Conservation (phyloP, 176 grass and related monocot species). For the Neostapfia colusana region DNA sequence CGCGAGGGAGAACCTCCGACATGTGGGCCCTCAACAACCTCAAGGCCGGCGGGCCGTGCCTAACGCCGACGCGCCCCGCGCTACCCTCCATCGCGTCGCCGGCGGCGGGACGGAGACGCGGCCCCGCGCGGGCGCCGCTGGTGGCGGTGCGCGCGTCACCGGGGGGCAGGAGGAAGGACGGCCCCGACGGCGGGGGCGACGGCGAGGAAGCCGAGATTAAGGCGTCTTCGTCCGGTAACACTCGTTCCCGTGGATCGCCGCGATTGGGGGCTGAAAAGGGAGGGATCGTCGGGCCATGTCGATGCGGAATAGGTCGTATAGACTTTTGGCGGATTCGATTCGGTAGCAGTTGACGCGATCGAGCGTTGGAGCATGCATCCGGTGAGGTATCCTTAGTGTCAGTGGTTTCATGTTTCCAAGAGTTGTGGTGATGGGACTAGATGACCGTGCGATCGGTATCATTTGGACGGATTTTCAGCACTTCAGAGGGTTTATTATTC, state of each 20-base stretch:
- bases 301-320: neutral
- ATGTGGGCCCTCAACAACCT: constrained; percentile 69
- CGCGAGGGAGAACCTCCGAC: constrained; percentile 28
- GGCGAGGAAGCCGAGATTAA: constrained; percentile 45
- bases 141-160: constrained; percentile 53
- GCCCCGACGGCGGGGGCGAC: constrained; percentile 14
- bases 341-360: neutral
- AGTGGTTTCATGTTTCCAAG: neutral
- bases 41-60: constrained; percentile 51
- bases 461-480: neutral
- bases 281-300: constrained; percentile 9
- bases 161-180: constrained; percentile 39
- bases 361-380: neutral
- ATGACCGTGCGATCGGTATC: neutral
- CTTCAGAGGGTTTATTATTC: neutral
- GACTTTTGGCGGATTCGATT: constrained; percentile 24
- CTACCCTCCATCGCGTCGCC: neutral
- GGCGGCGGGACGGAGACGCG: constrained; percentile 40
- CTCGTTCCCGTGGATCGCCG: neutral
- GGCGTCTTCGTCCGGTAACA: constrained; percentile 52
- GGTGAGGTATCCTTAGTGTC: neutral
- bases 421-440: neutral
- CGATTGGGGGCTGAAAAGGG: neutral
- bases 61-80: constrained; percentile 35
- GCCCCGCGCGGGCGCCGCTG: constrained; percentile 28